A percentile compares a stretch with the other conserved stretches of the same genome.
These are phyloP conservation scores for Sporothrix dimorphospora DNA, from an alignment of 2,329 filamentous ascomycete species.

Conservation along the genomic window DNA sequence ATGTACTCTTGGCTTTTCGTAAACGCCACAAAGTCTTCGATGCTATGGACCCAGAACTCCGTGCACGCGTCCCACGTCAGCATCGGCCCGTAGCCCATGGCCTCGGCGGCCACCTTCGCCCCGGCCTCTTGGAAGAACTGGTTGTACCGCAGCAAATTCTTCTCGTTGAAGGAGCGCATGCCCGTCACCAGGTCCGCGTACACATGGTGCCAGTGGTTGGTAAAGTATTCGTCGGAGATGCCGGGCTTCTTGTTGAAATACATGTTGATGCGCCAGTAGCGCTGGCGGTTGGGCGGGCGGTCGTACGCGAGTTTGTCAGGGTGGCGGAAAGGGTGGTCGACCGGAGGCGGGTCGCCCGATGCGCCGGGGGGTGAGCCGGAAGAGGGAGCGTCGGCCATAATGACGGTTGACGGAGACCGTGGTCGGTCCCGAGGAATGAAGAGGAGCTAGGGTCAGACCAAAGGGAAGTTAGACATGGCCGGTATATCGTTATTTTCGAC, in stretches of 20 bases:
- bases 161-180: neutral
- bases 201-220: constrained; percentile 12
- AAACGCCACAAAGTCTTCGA: constrained; percentile 12
- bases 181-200: constrained; percentile 6
- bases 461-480: neutral
- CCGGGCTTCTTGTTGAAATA: neutral
- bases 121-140: constrained; percentile 13
- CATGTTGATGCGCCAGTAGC: constrained; percentile 16
- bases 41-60: neutral
- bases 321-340: neutral
- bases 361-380: neutral
- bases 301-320: neutral
- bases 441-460: neutral
- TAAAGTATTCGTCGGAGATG: constrained; percentile 9
- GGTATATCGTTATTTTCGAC: neutral
- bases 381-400: neutral
- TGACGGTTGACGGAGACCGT: neutral
- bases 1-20: constrained; percentile 14
- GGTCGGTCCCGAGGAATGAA: neutral
- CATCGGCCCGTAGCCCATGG: constrained; percentile 15
- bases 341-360: neutral
- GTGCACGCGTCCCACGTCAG: constrained; percentile 10
- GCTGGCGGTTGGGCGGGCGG: neutral
- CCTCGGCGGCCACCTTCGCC: neutral
- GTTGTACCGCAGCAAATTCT: neutral